phyloP scores from a whole-genome alignment of 2,329 filamentous ascomycete genomes.

The Cladosporium cucumerinum region DNA sequence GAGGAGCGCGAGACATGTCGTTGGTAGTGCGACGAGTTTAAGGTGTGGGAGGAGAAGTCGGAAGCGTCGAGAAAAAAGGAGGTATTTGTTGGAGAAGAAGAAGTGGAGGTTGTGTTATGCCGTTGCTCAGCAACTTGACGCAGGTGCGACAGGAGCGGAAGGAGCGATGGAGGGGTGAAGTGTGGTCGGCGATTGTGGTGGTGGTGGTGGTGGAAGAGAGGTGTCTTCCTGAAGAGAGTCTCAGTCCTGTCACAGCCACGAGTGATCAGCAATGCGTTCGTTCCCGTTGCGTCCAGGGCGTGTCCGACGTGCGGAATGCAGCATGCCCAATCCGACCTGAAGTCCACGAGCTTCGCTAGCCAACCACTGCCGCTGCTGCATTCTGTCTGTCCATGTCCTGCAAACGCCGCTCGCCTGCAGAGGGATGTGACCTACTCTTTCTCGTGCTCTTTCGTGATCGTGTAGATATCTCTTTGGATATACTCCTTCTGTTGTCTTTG shows the following conservation, averaged over 20 bases:
- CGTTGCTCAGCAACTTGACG: conserved; percentile 13
- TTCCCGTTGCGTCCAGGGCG: conserved; percentile 10
- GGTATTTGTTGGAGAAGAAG: not conserved
- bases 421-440: not conserved
- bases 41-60: not conserved
- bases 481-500: not conserved
- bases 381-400: not conserved
- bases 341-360: conserved; percentile 1
- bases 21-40: conserved; percentile 9
- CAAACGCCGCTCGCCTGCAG: not conserved
- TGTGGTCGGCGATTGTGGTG: conserved; percentile 1
- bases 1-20: conserved; percentile 25
- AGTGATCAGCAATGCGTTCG: conserved; percentile 3
- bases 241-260: not conserved
- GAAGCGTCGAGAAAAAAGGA: not conserved
- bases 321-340: conserved; percentile 4
- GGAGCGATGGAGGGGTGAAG: conserved; percentile 6
- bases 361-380: conserved; percentile 2
- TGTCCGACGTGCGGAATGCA: conserved; percentile 8
- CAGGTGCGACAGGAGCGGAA: conserved; percentile 7
- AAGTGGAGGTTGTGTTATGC: not conserved
- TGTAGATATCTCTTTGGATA: not conserved
- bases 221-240: not conserved
- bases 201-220: not conserved
- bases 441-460: not conserved